Conservation (phyloP, 441 rosid species). For the Populus hybrid region DNA sequence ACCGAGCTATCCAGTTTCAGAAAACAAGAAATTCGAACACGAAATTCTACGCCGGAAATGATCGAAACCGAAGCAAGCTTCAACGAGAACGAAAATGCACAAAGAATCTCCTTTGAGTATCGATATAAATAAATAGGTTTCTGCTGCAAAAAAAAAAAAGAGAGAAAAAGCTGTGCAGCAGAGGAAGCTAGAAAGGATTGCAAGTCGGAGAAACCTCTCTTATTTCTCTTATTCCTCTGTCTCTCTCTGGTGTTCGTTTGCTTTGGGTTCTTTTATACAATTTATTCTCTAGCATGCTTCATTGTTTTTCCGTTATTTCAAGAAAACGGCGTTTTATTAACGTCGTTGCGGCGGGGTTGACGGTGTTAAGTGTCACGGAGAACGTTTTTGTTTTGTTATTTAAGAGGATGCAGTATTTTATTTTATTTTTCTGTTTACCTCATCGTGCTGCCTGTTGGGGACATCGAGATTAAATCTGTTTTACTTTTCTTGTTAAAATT, state of each 20-base stretch:
- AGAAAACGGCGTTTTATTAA: constrained; percentile 33
- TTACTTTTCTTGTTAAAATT: too few relatives aligned
- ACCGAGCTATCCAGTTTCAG: neutral
- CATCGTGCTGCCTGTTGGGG: neutral
- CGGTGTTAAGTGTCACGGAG: constrained; percentile 39
- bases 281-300: constrained; percentile 19
- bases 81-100: constrained; percentile 17
- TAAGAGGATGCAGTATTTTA: neutral
- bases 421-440: neutral
- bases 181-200: constrained; percentile 20
- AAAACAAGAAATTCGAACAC: too few relatives aligned
- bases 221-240: constrained; percentile 3
- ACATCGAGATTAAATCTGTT: neutral
- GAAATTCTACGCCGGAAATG: constrained; percentile 4
- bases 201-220: constrained; percentile 20
- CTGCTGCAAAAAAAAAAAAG: neutral
- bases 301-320: constrained; percentile 12
- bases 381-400: neutral
- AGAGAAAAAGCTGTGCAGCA: constrained; percentile 13
- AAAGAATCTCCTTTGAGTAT: constrained; percentile 30
- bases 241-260: constrained; percentile 17
- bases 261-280: constrained; percentile 36
- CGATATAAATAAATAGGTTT: constrained; percentile 2
- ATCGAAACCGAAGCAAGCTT: constrained; percentile 2
- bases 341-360: constrained; percentile 42